Conservation (phyloP, 345 rosid genomes). For the Reutealis trisperma region DNA sequence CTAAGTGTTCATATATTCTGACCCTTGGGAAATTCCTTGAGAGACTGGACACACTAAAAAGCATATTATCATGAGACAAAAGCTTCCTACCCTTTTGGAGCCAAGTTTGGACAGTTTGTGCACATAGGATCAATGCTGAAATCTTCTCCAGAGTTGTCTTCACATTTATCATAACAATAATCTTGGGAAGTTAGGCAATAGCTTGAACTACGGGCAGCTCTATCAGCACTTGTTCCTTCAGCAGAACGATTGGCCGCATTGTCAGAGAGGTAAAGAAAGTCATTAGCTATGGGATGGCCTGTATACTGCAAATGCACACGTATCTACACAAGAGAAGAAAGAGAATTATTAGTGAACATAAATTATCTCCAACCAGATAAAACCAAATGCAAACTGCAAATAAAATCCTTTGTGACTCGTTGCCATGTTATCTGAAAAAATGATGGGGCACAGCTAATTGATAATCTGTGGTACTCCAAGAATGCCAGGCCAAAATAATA, state of each 20-base stretch:
- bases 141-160: slow-evolving; percentile 46
- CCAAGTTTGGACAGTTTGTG: slow-evolving; percentile 72
- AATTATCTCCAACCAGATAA: background rate
- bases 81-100: slow-evolving; percentile 68
- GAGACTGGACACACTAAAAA: background rate
- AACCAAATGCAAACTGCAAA: background rate
- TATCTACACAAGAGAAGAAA: slow-evolving; percentile 52
- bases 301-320: slow-evolving; percentile 80
- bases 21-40: background rate
- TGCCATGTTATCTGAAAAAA: background rate
- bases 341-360: background rate
- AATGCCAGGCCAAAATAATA: background rate
- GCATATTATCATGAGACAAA: too few relatives aligned
- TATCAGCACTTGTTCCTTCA: slow-evolving; percentile 52
- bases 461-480: background rate
- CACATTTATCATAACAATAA: slow-evolving; percentile 22
- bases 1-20: background rate
- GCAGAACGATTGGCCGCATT: slow-evolving; percentile 37
- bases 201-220: slow-evolving; percentile 46
- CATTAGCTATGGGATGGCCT: slow-evolving; percentile 95
- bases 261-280: slow-evolving; percentile 67
- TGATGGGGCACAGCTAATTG: background rate
- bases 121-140: slow-evolving; percentile 82
- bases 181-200: slow-evolving; percentile 25
- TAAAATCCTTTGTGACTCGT: background rate